Evolutionary conservation across 768 basidiomycete genomes (phyloP), one percentile per base, ranked within the genome.

Genomic region (Leccinum subtestaceum): DNA sequence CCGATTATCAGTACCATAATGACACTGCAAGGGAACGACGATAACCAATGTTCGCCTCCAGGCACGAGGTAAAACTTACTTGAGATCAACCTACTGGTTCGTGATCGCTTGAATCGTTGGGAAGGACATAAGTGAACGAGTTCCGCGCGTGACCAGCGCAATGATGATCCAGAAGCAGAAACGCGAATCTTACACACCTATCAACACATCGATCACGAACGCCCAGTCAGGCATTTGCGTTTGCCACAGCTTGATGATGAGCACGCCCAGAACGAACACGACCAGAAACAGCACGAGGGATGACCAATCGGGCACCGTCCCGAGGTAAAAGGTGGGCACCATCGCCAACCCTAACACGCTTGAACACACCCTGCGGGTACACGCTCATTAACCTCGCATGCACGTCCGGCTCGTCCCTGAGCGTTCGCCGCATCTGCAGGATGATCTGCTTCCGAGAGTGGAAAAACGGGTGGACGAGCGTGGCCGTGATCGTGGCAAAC

Each of bases 281-380:
- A 85, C 80, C 81, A 56, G n/a, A 73, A 92, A 89, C 55, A 94
- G 79, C 48, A 79, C 67, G 8, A 76, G 70, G 69, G 93, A 94
- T 93, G 92, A 94, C 91, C 89, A 93, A 59, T 92, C 82, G 1
- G 91, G 92, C 15, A 93, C 86, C 71, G 87, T 34, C 13, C 34
- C 7, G 11, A 46, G 19, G 5, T 19, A 21, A 46, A 10, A 25
- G 21, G 15, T 54, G 5, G 63, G 40, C 19, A 32, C 10, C 25
- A 55, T 2, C 2, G 23, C 17, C 3, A 50, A 19, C 19, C 15
- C 15, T 5, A 31, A 23, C 19, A 31, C 9, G 4, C 10, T 40
- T 8, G 2, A 40, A 21, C 2, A 36, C 62, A 74, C 72, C 71
- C 61, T 69, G 88, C 1, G 76, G 78, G 68, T 95, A 95, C 52